Evolutionary conservation across 139 green algal genomes (phyloP).

Genomic region (Chlamydomonas incerta): DNA sequence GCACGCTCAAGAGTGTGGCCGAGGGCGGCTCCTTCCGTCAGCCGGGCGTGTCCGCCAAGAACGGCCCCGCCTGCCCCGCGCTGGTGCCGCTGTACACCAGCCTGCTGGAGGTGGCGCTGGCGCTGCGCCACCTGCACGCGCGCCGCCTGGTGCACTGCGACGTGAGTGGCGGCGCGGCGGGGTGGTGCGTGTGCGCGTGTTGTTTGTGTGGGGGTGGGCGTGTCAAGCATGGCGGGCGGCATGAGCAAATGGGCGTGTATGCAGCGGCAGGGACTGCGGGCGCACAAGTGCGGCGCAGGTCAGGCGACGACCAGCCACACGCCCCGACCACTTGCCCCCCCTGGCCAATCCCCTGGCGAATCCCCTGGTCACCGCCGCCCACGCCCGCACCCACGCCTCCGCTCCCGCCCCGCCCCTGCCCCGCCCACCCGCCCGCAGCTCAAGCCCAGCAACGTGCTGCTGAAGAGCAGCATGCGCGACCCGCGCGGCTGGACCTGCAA

Average conservation of each 20-base stretch:
- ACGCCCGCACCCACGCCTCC: background rate
- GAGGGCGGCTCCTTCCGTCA: slow-evolving; percentile 22
- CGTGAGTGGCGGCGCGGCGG: no score
- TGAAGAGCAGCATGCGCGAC: slow-evolving; percentile 47
- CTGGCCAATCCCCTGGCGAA: no score
- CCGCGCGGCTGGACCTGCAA: slow-evolving; percentile 51
- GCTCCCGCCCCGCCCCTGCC: background rate
- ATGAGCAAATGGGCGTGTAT: no score
- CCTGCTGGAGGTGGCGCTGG: slow-evolving; percentile 50
- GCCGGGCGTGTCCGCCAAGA: slow-evolving; percentile 21
- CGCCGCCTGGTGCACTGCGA: slow-evolving; percentile 70
- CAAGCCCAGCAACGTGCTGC: slow-evolving; percentile 76
- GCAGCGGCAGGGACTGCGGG: no score
- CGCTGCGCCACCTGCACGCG: no score
- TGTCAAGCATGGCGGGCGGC: no score
- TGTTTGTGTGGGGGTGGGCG: no score
- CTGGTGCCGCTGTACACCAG: slow-evolving; percentile 31
- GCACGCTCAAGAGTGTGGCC: slow-evolving; percentile 34
- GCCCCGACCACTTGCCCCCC: no score
- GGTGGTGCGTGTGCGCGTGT: background rate
- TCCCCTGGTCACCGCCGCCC: no score
- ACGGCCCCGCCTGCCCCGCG: slow-evolving; percentile 28
- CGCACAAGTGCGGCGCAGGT: no score
- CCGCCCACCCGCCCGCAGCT: slow-evolving; percentile 46
- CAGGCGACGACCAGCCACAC: no score